A percentile compares a stretch with the other conserved stretches of the same genome.
phyloP scores from a whole-genome alignment of 148 eudicot genomes.

The Gaultheria prostrata region DNA sequence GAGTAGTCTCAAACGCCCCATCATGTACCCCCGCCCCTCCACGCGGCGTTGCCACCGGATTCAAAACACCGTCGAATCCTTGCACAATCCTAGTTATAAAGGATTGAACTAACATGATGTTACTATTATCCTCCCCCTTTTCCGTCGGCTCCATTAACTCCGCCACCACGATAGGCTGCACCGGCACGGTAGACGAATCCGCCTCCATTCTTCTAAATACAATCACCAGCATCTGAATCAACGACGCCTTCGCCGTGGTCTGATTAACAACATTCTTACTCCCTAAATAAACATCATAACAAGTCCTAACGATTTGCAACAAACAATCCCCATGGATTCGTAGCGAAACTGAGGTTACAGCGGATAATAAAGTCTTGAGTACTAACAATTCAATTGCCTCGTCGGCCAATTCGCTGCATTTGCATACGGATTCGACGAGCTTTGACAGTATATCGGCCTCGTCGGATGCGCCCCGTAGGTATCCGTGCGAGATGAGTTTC shows the following conservation, averaged over 20 bases:
- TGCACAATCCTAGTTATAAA: constrained; percentile 80
- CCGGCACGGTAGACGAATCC: constrained; percentile 78
- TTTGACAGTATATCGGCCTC: constrained; percentile 54
- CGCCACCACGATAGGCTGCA: constrained; percentile 96
- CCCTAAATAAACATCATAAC: constrained; percentile 75
- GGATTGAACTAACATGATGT: constrained; percentile 82
- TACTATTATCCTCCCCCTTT: constrained; percentile 58
- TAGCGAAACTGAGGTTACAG: constrained; percentile 67
- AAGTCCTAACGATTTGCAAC: constrained; percentile 73
- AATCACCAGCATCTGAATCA: constrained; percentile 95
- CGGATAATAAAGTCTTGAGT: constrained; percentile 63
- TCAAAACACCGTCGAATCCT: constrained; percentile 82
- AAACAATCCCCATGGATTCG: constrained; percentile 88
- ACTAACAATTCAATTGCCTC: constrained; percentile 67
- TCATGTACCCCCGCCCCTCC: constrained; percentile 47
- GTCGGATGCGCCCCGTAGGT: constrained; percentile 76
- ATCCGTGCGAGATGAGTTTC: constrained; percentile 71
- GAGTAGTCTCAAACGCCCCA: constrained; percentile 87
- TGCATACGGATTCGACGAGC: constrained; percentile 68
- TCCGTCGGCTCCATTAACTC: constrained; percentile 93
- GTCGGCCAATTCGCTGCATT: constrained; percentile 54
- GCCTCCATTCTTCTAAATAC: constrained; percentile 97
- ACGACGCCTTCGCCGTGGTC: constrained; percentile 86
- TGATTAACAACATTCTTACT: constrained; percentile 93
- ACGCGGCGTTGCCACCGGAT: constrained; percentile 38